A percentile compares a stretch with the other conserved stretches of the same genome.
Conservation (phyloP, 176 grass and related monocot genomes). For the Bolboschoenus planiculmis region DNA sequence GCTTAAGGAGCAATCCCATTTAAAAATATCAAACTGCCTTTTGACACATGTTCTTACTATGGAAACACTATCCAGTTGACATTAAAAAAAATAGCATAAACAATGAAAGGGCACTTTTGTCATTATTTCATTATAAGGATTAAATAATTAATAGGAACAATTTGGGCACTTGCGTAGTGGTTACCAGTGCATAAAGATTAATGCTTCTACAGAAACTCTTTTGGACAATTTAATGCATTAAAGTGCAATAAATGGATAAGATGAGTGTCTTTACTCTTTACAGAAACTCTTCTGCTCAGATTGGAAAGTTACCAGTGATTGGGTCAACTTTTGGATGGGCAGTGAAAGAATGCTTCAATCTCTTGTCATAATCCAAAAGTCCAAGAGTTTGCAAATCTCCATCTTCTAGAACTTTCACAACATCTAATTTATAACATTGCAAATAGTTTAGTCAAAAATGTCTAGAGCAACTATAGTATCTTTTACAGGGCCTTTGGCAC, state of each 20-base stretch:
- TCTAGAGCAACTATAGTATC: background rate
- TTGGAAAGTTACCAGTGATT: constrained; percentile 58
- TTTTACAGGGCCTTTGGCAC: background rate
- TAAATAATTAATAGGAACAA: background rate
- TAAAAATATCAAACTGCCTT: background rate
- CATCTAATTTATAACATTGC: constrained; percentile 45
- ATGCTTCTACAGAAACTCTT: too few relatives aligned
- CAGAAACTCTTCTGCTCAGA: background rate
- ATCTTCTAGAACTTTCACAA: constrained; percentile 94
- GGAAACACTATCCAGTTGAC: background rate
- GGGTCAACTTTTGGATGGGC: constrained; percentile 98
- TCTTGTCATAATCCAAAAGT: constrained; percentile 90
- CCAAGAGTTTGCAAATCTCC: constrained; percentile 95
- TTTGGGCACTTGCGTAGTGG: background rate
- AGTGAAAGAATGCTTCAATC: constrained; percentile 86
- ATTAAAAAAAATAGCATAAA: background rate
- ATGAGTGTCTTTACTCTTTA: constrained; percentile 12
- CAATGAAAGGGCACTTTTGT: background rate
- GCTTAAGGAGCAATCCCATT: background rate
- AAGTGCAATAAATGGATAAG: background rate
- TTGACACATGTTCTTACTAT: background rate
- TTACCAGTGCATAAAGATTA: too few relatives aligned
- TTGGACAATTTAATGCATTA: background rate
- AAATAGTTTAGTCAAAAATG: constrained; percentile 3
- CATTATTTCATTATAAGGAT: background rate